Conservation (phyloP, 2,329 filamentous ascomycete genomes). For the Metarhizium sp. region DNA sequence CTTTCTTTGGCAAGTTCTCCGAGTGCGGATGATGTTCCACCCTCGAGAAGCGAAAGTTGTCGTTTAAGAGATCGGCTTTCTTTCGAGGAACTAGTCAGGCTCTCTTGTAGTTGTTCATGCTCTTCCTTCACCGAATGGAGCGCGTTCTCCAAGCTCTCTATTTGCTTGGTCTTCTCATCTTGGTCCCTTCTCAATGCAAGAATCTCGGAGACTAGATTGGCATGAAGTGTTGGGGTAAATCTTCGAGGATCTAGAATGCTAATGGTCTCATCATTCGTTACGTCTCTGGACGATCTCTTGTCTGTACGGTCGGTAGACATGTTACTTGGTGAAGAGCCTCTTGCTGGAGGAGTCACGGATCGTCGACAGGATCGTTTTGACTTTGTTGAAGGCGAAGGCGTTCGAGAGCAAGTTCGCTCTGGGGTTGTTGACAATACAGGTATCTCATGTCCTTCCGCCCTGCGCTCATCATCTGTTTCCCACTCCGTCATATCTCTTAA, state of each 20-base stretch:
- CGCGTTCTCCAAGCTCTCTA: slow-evolving; percentile 72
- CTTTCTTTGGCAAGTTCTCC: slow-evolving; percentile 77
- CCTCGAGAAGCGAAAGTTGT: slow-evolving; percentile 79
- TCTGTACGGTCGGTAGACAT: slow-evolving; percentile 28
- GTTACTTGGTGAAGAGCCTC: slow-evolving; percentile 49
- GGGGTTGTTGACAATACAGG: slow-evolving; percentile 59
- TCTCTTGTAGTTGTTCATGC: slow-evolving; percentile 59
- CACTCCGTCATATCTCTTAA: slow-evolving; percentile 38
- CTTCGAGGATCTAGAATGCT: slow-evolving; percentile 76
- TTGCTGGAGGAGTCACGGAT: slow-evolving; percentile 53
- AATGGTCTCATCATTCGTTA: slow-evolving; percentile 57
- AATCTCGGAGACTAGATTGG: slow-evolving; percentile 91
- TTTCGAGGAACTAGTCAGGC: slow-evolving; percentile 54
- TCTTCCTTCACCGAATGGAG: slow-evolving; percentile 65
- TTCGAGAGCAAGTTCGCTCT: slow-evolving; percentile 60
- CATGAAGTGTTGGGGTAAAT: slow-evolving; percentile 91
- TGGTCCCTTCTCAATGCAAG: slow-evolving; percentile 77
- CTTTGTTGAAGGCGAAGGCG: slow-evolving; percentile 60
- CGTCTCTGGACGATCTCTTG: slow-evolving; percentile 48
- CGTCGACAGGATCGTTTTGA: slow-evolving; percentile 50
- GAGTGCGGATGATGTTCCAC: slow-evolving; percentile 76
- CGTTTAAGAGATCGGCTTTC: slow-evolving; percentile 75
- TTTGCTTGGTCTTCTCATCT: slow-evolving; percentile 78
- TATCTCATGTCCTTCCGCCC: slow-evolving; percentile 39
- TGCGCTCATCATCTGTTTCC: slow-evolving; percentile 55